These are phyloP conservation scores for Fusarium sarcochroum DNA, from an alignment of 2,329 filamentous ascomycete genomes.

Conservation along the genomic window DNA sequence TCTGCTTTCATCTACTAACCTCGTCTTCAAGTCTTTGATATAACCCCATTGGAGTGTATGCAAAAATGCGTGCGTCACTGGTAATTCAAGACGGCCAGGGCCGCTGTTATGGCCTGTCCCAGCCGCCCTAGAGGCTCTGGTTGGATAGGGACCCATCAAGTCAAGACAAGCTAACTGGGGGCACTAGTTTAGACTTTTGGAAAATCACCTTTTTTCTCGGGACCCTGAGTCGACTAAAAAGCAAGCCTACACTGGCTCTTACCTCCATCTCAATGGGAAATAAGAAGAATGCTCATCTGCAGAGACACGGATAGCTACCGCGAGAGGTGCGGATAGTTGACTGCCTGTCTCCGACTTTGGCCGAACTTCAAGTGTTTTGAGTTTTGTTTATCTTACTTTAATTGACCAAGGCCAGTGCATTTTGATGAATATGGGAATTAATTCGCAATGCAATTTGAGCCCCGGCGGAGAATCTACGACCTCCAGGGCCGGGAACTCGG, in stretches of 20 bases:
- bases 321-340: background rate
- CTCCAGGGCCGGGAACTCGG: constrained; percentile 24
- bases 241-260: constrained; percentile 27
- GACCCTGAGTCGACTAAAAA: constrained; percentile 44
- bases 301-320: background rate
- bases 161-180: constrained; percentile 8
- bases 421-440: background rate
- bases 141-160: background rate
- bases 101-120: constrained; percentile 35
- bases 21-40: background rate
- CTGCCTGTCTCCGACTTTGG: constrained; percentile 42
- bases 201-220: constrained; percentile 38
- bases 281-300: background rate
- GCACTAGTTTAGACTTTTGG: constrained; percentile 2
- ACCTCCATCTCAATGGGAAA: constrained; percentile 11
- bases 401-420: background rate
- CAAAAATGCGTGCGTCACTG: constrained; percentile 36
- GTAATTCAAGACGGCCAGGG: constrained; percentile 21
- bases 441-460: constrained; percentile 13
- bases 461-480: constrained; percentile 19
- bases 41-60: constrained; percentile 16
- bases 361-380: constrained; percentile 24
- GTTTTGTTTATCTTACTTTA: no score
- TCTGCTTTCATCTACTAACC: background rate
- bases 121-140: background rate